Percentiles rank a stretch among this genome's conserved stretches.
Evolutionary conservation across 164 flowering plant species (phyloP).

Genomic region (Aristolochia californica): DNA sequence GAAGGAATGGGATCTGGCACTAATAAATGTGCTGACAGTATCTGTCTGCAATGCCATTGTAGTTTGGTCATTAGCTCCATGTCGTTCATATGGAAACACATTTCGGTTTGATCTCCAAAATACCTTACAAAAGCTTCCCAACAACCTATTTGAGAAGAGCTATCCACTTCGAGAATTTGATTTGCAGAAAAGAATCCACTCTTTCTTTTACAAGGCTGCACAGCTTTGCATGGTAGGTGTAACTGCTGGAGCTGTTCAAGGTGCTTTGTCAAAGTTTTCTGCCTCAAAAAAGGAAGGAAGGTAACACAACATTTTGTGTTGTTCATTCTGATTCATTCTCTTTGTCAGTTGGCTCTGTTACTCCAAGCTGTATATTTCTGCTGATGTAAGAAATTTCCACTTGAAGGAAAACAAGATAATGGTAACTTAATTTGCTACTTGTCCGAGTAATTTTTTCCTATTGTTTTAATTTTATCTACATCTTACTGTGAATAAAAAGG

Average conservation of each 20-base stretch:
- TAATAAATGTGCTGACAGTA: constrained; percentile 75
- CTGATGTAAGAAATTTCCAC: too few relatives aligned
- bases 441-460: too few relatives aligned
- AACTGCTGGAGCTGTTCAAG: constrained; percentile 78
- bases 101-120: constrained; percentile 86
- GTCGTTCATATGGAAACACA: constrained; percentile 92
- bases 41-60: constrained; percentile 80
- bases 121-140: constrained; percentile 94
- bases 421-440: too few relatives aligned
- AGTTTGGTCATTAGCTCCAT: constrained; percentile 97
- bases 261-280: constrained; percentile 49
- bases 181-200: constrained; percentile 69
- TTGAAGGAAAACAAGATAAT: too few relatives aligned
- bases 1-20: constrained; percentile 97
- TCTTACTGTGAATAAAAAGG: too few relatives aligned
- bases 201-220: constrained; percentile 81
- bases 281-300: constrained; percentile 71
- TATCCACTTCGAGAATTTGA: constrained; percentile 85
- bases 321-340: neutral
- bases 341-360: neutral
- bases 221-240: constrained; percentile 75
- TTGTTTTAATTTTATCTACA: too few relatives aligned
- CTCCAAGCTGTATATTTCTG: too few relatives aligned
- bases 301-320: constrained; percentile 16
- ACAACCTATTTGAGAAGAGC: constrained; percentile 88